Evolutionary conservation across 208 protist genomes (phyloP).

Genomic region (Herpetomonas muscarum): DNA sequence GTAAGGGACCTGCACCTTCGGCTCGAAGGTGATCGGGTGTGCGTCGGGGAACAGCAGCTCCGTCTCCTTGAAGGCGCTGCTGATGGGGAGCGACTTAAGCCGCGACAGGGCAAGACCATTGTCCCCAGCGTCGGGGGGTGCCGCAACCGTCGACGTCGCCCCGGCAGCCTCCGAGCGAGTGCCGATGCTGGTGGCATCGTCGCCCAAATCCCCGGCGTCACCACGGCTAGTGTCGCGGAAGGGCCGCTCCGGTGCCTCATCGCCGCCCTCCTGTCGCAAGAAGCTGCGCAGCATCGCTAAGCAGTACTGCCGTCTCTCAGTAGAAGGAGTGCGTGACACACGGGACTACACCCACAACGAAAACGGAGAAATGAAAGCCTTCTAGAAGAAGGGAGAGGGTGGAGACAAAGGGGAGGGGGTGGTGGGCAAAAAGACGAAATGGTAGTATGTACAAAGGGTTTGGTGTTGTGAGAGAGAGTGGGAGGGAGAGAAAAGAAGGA

Average conservation of each 20-base stretch:
- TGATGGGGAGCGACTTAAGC: conserved; percentile 38
- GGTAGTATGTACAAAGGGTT: no score
- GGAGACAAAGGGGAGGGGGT: not conserved
- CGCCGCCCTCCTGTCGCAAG: conserved; percentile 32
- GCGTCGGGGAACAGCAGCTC: conserved; percentile 74
- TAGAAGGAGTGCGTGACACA: not conserved
- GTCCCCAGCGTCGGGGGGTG: not conserved
- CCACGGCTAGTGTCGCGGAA: not conserved
- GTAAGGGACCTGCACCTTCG: conserved; percentile 96
- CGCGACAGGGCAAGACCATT: not conserved
- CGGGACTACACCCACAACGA: not conserved
- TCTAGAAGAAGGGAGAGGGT: not conserved
- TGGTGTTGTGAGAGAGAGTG: no score
- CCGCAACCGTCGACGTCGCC: not conserved
- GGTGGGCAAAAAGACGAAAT: not conserved
- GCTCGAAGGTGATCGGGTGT: conserved; percentile 81
- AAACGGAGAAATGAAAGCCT: conserved; percentile 4
- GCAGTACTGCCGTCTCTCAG: not conserved
- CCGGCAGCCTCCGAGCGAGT: not conserved
- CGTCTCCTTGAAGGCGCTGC: conserved; percentile 83
- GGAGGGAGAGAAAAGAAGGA: no score
- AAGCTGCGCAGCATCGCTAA: conserved; percentile 52
- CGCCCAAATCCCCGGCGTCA: not conserved
- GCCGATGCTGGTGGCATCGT: not conserved
- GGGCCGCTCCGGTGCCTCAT: not conserved